Conservation (phyloP, 129 eudicot species). For the Tagetes patula region DNA sequence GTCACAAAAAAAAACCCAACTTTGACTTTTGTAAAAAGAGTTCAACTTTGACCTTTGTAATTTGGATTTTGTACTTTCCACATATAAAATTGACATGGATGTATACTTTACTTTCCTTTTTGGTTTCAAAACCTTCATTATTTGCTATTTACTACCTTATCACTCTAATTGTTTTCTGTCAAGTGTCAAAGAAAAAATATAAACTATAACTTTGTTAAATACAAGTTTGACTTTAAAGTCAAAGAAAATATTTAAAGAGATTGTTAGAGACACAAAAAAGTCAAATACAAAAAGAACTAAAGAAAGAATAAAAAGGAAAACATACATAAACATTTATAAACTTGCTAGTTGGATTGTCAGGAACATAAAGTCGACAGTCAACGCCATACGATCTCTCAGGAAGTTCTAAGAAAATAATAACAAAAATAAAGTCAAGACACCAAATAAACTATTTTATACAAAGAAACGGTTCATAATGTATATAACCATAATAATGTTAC, state of each 20-base stretch:
- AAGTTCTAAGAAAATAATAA: conserved; percentile 52
- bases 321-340: conserved; percentile 98
- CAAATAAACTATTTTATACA: conserved; percentile 7
- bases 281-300: not conserved
- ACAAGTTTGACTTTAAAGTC: conserved; percentile 4
- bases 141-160: not conserved
- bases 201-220: not conserved
- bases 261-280: not conserved
- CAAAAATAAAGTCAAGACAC: conserved; percentile 18
- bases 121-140: not conserved
- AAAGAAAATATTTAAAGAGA: not conserved
- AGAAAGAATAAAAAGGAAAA: conserved; percentile 48
- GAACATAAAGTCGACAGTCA: conserved; percentile 88
- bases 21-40: not conserved
- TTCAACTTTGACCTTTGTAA: too few relatives aligned
- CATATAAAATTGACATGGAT: not conserved
- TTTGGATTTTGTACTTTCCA: not conserved
- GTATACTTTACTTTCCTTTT: not conserved
- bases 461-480: not conserved
- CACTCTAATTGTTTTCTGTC: not conserved
- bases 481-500: conserved; percentile 39
- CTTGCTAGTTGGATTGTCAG: conserved; percentile 91
- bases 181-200: not conserved
- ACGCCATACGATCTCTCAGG: conserved; percentile 95
- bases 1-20: not conserved